These are phyloP conservation scores for Smittium culicis DNA, from an alignment of 371 early-diverging fungal species.

Conservation along the genomic window DNA sequence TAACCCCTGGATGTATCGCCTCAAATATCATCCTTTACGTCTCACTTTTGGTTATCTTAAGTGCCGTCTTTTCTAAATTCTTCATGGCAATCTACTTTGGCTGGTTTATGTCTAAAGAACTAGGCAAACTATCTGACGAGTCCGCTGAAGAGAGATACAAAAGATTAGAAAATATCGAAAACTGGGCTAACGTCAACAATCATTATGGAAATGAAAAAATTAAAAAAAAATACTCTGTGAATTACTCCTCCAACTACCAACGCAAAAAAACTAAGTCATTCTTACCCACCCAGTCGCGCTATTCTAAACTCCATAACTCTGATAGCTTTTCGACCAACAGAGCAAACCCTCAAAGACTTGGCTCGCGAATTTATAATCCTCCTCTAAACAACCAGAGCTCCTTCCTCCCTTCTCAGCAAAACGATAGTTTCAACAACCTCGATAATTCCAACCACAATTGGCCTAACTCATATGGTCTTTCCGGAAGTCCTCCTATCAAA, in stretches of 20 bases:
- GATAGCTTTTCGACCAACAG: constrained; percentile 25
- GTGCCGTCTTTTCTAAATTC: constrained; percentile 66
- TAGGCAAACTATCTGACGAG: constrained; percentile 56
- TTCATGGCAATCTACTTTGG: constrained; percentile 68
- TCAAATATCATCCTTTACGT: constrained; percentile 62
- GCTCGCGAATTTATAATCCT: constrained; percentile 13
- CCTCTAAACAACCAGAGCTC: constrained; percentile 18
- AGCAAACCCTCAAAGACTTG: neutral
- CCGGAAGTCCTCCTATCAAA: neutral
- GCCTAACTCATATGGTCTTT: neutral
- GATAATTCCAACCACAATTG: neutral
- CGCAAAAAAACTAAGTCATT: constrained; percentile 25
- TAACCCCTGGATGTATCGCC: constrained; percentile 61
- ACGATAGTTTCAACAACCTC: neutral
- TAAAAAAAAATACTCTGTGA: constrained; percentile 26
- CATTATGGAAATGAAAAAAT: constrained; percentile 31
- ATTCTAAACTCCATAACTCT: constrained; percentile 33
- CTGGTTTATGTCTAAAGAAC: constrained; percentile 57
- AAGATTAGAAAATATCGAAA: constrained; percentile 39
- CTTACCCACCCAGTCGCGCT: constrained; percentile 28
- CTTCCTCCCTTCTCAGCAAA: neutral
- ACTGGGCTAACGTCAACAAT: constrained; percentile 51
- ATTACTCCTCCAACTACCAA: constrained; percentile 8
- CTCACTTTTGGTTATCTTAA: constrained; percentile 59
- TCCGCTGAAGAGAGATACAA: constrained; percentile 40